These are phyloP conservation scores for Chaetomium globosum DNA, from an alignment of 2,329 filamentous ascomycete genomes.

Conservation along the genomic window DNA sequence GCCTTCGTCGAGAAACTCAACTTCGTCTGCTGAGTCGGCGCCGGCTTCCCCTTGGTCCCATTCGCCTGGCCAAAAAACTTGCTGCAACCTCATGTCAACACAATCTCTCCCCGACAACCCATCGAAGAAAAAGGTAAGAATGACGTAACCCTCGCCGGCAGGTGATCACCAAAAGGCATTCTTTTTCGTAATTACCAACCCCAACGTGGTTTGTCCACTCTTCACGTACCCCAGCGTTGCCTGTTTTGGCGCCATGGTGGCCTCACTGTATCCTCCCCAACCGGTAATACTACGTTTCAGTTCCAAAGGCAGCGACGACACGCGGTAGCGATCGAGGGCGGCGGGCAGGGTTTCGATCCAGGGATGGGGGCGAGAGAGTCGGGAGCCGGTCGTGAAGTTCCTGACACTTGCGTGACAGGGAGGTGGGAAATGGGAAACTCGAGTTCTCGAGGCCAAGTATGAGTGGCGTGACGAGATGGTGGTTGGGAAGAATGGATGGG, in stretches of 20 bases:
- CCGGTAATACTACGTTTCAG: background rate
- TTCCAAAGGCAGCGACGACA: background rate
- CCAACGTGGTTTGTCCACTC: constrained; percentile 70
- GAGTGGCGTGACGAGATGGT: background rate
- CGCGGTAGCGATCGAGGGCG: background rate
- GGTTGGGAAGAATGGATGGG: background rate
- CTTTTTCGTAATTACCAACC: constrained; percentile 54
- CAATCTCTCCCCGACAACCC: background rate
- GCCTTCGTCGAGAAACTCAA: constrained; percentile 71
- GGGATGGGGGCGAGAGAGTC: background rate
- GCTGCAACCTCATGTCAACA: constrained; percentile 51
- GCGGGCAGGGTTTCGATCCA: too few relatives aligned
- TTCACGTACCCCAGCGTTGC: constrained; percentile 87
- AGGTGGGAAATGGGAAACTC: background rate
- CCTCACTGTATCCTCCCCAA: background rate
- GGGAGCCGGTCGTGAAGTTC: background rate
- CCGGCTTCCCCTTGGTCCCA: constrained; percentile 58
- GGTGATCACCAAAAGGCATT: background rate
- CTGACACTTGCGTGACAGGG: background rate
- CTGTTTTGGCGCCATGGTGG: constrained; percentile 65
- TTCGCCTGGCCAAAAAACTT: constrained; percentile 79
- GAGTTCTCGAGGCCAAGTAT: constrained; percentile 16
- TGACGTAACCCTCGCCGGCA: background rate
- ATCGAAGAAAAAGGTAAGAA: constrained; percentile 12
- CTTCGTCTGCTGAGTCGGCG: constrained; percentile 73